phyloP scores from a whole-genome alignment of 768 basidiomycete genomes.

The Phanerochaete carnosa region DNA sequence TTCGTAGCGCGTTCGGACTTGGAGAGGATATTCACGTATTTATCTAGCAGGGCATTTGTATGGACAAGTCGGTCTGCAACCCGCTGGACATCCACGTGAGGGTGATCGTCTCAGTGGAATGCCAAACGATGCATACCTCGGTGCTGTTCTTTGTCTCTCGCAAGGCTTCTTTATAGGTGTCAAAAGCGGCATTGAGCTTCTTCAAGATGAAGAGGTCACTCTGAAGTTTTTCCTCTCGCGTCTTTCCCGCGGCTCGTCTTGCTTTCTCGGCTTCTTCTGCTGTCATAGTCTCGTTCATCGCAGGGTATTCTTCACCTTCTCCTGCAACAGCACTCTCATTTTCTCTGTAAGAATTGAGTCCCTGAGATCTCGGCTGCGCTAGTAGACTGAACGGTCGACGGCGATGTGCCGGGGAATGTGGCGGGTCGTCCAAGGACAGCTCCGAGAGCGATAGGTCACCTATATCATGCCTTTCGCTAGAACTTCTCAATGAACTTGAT shows the following conservation, averaged over 20 bases:
- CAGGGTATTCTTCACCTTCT: conserved; percentile 14
- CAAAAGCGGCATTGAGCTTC: conserved; percentile 70
- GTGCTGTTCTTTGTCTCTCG: conserved; percentile 63
- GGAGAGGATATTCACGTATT: conserved; percentile 66
- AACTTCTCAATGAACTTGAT: conserved; percentile 12
- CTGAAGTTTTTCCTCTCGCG: conserved; percentile 70
- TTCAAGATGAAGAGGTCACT: conserved; percentile 69
- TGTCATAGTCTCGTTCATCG: conserved; percentile 24
- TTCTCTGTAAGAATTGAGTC: conserved; percentile 3
- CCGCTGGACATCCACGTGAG: conserved; percentile 37
- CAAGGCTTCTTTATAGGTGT: conserved; percentile 65
- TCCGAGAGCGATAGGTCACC: conserved; percentile 59
- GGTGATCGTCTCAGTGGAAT: background rate
- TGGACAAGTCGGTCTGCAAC: conserved; percentile 64
- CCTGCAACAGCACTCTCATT: conserved; percentile 18
- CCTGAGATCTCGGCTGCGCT: conserved; percentile 19
- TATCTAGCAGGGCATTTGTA: conserved; percentile 71
- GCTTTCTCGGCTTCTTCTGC: conserved; percentile 24
- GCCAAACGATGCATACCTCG: conserved; percentile 45
- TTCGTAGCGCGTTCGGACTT: conserved; percentile 67
- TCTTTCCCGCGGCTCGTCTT: conserved; percentile 27
- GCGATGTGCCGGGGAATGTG: conserved; percentile 9
- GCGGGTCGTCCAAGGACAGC: conserved; percentile 40
- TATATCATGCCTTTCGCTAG: conserved; percentile 38
- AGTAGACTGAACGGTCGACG: conserved; percentile 30